Conservation (phyloP, 306 rosid species). For the Psophocarpus tetragonolobus region DNA sequence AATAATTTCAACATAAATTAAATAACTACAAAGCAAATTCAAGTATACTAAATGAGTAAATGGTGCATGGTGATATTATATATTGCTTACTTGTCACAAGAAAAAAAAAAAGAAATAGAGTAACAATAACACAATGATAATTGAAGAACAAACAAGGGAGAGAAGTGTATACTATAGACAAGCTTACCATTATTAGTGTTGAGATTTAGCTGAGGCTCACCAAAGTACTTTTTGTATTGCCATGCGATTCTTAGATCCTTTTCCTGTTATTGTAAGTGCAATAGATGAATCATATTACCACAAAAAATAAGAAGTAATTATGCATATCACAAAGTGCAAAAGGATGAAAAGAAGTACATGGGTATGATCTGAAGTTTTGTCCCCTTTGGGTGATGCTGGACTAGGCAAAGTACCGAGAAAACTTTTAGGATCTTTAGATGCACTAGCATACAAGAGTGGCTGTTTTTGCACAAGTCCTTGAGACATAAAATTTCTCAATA, state of each 20-base stretch:
- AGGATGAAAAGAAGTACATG: conserved; percentile 48
- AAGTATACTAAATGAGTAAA: not conserved
- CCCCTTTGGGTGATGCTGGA: conserved; percentile 60
- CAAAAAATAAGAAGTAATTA: not conserved
- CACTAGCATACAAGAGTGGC: conserved; percentile 87
- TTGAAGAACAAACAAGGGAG: not conserved
- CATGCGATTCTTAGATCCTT: conserved; percentile 87
- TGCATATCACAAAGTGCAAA: not conserved
- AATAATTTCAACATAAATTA: not conserved
- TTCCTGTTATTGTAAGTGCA: conserved; percentile 52
- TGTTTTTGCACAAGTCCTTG: conserved; percentile 82
- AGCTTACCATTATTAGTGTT: conserved; percentile 51
- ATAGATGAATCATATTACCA: conserved; percentile 20
- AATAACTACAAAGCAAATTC: not conserved
- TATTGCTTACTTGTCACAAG: not conserved
- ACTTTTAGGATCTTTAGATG: conserved; percentile 72
- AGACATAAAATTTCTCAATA: conserved; percentile 89
- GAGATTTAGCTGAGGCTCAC: conserved; percentile 58
- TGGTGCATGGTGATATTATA: not conserved
- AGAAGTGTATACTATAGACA: conserved; percentile 23
- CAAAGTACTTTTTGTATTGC: conserved; percentile 91
- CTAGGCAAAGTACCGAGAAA: conserved; percentile 90
- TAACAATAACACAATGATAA: not conserved
- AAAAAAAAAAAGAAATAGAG: not conserved
- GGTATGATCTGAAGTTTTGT: conserved; percentile 51